phyloP scores from a whole-genome alignment of 2,329 filamentous ascomycete species.

The Knufia petricola region DNA sequence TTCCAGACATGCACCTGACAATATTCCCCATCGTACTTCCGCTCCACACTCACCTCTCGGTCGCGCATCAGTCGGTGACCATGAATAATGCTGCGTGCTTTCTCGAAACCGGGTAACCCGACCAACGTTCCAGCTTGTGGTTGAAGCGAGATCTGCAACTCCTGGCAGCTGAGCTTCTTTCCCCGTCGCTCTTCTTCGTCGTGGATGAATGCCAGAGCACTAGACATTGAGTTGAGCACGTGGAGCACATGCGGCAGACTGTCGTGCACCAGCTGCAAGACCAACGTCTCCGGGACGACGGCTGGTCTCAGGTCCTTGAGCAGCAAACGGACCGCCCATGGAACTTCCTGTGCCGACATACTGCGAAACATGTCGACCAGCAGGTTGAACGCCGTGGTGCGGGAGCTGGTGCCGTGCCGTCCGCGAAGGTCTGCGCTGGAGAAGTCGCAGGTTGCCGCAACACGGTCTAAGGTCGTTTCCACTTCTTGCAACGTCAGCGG shows the following conservation, averaged over 20 bases:
- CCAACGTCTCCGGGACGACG: background rate
- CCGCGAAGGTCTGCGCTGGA: background rate
- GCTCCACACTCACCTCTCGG: slow-evolving; percentile 50
- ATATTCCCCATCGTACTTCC: slow-evolving; percentile 82
- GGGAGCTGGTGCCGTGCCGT: slow-evolving; percentile 6
- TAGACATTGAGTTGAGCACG: slow-evolving; percentile 54
- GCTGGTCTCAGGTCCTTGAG: slow-evolving; percentile 56
- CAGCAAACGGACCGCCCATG: slow-evolving; percentile 76
- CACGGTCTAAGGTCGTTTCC: slow-evolving; percentile 3
- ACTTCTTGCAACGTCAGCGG: background rate
- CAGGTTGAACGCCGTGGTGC: slow-evolving; percentile 35
- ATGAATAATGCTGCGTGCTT: slow-evolving; percentile 62
- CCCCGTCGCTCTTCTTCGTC: slow-evolving; percentile 6
- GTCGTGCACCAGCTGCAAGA: slow-evolving; percentile 31
- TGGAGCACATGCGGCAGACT: slow-evolving; percentile 49
- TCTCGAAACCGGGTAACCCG: slow-evolving; percentile 49
- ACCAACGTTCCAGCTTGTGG: slow-evolving; percentile 50
- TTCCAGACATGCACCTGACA: slow-evolving; percentile 78
- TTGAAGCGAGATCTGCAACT: slow-evolving; percentile 27
- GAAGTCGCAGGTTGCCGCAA: background rate
- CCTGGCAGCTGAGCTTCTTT: slow-evolving; percentile 1
- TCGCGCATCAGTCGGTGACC: slow-evolving; percentile 48
- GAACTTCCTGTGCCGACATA: slow-evolving; percentile 59
- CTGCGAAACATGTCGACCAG: slow-evolving; percentile 51
- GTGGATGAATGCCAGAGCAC: slow-evolving; percentile 6